phyloP scores from a whole-genome alignment of 139 green algal species.

The Micractinium sp. region DNA sequence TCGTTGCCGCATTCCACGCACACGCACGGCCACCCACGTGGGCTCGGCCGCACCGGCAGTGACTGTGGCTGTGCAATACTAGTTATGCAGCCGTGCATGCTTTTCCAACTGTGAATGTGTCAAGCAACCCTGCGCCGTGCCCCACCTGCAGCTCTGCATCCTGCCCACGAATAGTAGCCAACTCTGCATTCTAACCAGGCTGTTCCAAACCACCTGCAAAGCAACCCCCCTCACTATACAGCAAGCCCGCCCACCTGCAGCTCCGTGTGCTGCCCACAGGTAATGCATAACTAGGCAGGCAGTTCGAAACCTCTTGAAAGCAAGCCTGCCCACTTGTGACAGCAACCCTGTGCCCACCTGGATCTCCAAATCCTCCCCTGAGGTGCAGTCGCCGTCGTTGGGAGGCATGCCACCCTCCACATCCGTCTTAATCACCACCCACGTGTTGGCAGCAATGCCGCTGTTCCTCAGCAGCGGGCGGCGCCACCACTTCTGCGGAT shows the following conservation, averaged over 20 bases:
- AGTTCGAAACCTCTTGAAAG: background rate
- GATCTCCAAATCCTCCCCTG: background rate
- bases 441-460: background rate
- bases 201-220: background rate
- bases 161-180: too few relatives aligned
- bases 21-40: too few relatives aligned
- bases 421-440: background rate
- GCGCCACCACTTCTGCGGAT: slow-evolving; percentile 4
- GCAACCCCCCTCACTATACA: background rate
- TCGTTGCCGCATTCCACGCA: too few relatives aligned
- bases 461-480: background rate
- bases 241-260: background rate
- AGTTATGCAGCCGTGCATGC: too few relatives aligned
- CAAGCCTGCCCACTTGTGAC: background rate
- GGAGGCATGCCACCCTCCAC: background rate
- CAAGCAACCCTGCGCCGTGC: too few relatives aligned
- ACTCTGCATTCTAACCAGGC: background rate
- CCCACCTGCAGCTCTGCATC: too few relatives aligned
- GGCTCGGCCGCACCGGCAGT: too few relatives aligned
- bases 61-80: too few relatives aligned
- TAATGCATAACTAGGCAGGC: too few relatives aligned
- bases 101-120: too few relatives aligned
- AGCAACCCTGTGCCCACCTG: background rate
- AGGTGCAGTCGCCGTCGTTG: background rate
- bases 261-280: background rate